Percentiles rank a stretch among this genome's conserved stretches.
Conservation (phyloP, 75 land plant species). For the Cryptomeria japonica region DNA sequence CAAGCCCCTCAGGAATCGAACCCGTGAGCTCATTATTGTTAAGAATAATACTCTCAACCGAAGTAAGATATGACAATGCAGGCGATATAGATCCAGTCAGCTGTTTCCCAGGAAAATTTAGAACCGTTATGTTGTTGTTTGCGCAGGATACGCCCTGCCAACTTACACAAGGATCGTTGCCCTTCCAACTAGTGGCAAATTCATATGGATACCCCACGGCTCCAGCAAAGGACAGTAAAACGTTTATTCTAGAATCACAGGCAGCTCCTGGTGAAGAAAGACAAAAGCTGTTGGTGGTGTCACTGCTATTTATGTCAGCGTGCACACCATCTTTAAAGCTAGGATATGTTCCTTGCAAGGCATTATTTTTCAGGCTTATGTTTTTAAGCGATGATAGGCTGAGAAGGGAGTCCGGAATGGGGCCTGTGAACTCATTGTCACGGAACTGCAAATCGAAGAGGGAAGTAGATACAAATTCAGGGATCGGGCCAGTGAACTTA, state of each 20-base stretch:
- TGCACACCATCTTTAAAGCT: constrained; percentile 23
- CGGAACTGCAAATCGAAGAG: constrained; percentile 51
- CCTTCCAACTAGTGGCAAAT: constrained; percentile 58
- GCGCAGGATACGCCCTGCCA: constrained; percentile 65
- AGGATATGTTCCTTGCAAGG: constrained; percentile 73
- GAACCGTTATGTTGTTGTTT: constrained; percentile 28
- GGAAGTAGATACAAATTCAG: constrained; percentile 44
- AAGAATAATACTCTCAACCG: constrained; percentile 51
- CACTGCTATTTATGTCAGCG: constrained; percentile 2
- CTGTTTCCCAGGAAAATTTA: constrained; percentile 40
- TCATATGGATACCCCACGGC: constrained; percentile 42
- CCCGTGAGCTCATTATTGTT: constrained; percentile 63
- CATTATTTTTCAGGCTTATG: constrained; percentile 70
- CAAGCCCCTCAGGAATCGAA: constrained; percentile 59
- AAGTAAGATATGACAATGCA: constrained; percentile 40
- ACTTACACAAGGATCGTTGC: constrained; percentile 65
- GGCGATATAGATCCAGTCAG: constrained; percentile 71
- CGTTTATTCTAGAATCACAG: constrained; percentile 51
- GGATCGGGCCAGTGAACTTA: constrained; percentile 68
- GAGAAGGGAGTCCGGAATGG: constrained; percentile 51
- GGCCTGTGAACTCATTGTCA: constrained; percentile 72
- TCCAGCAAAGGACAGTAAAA: constrained; percentile 35
- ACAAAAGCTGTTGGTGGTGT: constrained; percentile 52
- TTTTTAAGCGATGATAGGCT: constrained; percentile 32
- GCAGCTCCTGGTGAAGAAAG: constrained; percentile 25